A percentile compares a stretch with the other conserved stretches of the same genome.
Evolutionary conservation across 352 stramenopile species (phyloP).

Genomic region (Thalassiosira hispida): DNA sequence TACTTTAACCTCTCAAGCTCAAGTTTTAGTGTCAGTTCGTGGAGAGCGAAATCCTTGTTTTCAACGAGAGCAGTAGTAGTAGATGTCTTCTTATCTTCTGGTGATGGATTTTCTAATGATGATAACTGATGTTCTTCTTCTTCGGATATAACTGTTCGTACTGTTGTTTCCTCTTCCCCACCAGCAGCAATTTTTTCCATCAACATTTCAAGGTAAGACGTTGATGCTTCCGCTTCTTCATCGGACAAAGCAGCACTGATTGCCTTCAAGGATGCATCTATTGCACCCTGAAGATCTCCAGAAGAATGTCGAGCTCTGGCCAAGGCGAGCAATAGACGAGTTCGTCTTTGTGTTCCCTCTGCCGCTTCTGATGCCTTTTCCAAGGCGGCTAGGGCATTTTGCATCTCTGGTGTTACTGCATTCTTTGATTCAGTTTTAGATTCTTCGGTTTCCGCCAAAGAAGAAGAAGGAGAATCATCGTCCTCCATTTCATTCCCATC

Average conservation of each 20-base stretch:
- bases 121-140: too few relatives aligned
- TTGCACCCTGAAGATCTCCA: slow-evolving; percentile 41
- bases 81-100: slow-evolving; percentile 6
- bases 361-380: slow-evolving; percentile 54
- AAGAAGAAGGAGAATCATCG: too few relatives aligned
- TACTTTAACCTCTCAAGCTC: slow-evolving; percentile 61
- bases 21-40: slow-evolving; percentile 50
- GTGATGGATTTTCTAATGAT: too few relatives aligned
- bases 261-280: slow-evolving; percentile 47
- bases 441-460: too few relatives aligned
- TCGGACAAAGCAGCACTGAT: slow-evolving; percentile 22
- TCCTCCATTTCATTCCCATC: too few relatives aligned
- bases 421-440: slow-evolving; percentile 2
- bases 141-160: too few relatives aligned
- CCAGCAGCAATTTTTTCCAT: slow-evolving; percentile 34
- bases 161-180: background rate
- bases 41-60: slow-evolving; percentile 32
- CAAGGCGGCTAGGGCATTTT: slow-evolving; percentile 43
- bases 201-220: slow-evolving; percentile 52
- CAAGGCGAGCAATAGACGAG: slow-evolving; percentile 49
- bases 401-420: slow-evolving; percentile 27
- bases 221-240: slow-evolving; percentile 44
- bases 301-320: slow-evolving; percentile 47
- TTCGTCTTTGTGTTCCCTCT: slow-evolving; percentile 28
- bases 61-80: slow-evolving; percentile 26